Evolutionary conservation across 495 filamentous ascomycete species (phyloP).

Genomic region (Daldinia vernicosa): DNA sequence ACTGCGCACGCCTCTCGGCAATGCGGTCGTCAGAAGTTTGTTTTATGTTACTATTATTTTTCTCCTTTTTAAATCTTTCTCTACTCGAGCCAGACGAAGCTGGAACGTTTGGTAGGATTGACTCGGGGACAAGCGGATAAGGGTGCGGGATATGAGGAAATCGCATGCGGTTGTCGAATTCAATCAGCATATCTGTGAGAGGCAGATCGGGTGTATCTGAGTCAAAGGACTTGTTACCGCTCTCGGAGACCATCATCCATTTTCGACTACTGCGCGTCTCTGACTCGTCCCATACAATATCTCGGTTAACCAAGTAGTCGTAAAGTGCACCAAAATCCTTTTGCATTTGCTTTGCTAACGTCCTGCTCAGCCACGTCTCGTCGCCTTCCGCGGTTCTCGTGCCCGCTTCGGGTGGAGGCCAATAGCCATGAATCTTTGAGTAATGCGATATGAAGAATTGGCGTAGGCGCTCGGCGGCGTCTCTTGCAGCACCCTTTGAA

Average conservation of each 20-base stretch:
- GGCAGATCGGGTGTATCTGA: constrained; percentile 68
- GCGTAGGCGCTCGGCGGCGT: constrained; percentile 63
- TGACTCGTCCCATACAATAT: constrained; percentile 69
- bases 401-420: constrained; percentile 62
- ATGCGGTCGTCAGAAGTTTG: constrained; percentile 44
- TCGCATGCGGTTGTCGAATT: constrained; percentile 69
- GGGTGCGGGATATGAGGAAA: constrained; percentile 75
- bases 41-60: constrained; percentile 39
- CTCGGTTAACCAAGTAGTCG: constrained; percentile 76
- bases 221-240: constrained; percentile 60
- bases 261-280: constrained; percentile 65
- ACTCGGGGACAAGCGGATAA: constrained; percentile 70
- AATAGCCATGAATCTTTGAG: constrained; percentile 59
- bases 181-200: constrained; percentile 72
- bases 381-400: constrained; percentile 54
- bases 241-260: constrained; percentile 68
- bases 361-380: constrained; percentile 68
- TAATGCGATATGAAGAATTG: constrained; percentile 66
- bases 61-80: constrained; percentile 50
- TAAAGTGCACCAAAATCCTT: constrained; percentile 74
- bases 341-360: constrained; percentile 65
- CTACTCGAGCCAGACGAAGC: constrained; percentile 28
- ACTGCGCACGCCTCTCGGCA: constrained; percentile 59
- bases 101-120: constrained; percentile 50
- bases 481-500: constrained; percentile 49